A percentile compares a stretch with the other conserved stretches of the same genome.
phyloP scores from a whole-genome alignment of 1,284 basidiomycete species.

The Cryptococcus deneoformans region DNA sequence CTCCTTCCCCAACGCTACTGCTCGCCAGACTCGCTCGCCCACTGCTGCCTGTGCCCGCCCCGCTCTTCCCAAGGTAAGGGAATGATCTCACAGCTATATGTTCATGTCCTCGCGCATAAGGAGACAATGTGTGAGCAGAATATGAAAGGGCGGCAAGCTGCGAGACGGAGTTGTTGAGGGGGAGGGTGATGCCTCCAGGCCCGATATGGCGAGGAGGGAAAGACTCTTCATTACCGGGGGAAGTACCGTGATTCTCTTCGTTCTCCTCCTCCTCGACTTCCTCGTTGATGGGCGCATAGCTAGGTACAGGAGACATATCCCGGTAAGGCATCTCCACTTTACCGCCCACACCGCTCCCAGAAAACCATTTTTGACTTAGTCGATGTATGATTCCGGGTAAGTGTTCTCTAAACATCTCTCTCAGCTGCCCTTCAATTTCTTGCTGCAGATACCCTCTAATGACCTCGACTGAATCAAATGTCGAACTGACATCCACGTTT shows the following conservation, averaged over 20 bases:
- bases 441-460: constrained; percentile 95
- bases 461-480: constrained; percentile 96
- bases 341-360: constrained; percentile 39
- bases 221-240: constrained; percentile 22
- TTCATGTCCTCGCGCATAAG: constrained; percentile 79
- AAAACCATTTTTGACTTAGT: constrained; percentile 86
- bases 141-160: constrained; percentile 78
- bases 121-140: constrained; percentile 86
- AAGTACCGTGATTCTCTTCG: constrained; percentile 23
- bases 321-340: constrained; percentile 48
- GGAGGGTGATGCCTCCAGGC: constrained; percentile 59
- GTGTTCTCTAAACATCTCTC: constrained; percentile 98
- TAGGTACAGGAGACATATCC: constrained; percentile 16
- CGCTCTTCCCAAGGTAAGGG: constrained; percentile 56
- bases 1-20: constrained; percentile 1
- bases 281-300: constrained; percentile 53
- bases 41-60: constrained; percentile 11
- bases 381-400: constrained; percentile 95
- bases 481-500: constrained; percentile 94
- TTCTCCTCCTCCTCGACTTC: constrained; percentile 46
- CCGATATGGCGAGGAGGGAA: constrained; percentile 32
- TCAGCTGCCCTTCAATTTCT: constrained; percentile 94
- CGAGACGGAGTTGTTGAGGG: constrained; percentile 71
- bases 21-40: not conserved
- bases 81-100: constrained; percentile 87